phyloP scores from a whole-genome alignment of 768 basidiomycete species.

The Rhodotorula sphaerocarpa region DNA sequence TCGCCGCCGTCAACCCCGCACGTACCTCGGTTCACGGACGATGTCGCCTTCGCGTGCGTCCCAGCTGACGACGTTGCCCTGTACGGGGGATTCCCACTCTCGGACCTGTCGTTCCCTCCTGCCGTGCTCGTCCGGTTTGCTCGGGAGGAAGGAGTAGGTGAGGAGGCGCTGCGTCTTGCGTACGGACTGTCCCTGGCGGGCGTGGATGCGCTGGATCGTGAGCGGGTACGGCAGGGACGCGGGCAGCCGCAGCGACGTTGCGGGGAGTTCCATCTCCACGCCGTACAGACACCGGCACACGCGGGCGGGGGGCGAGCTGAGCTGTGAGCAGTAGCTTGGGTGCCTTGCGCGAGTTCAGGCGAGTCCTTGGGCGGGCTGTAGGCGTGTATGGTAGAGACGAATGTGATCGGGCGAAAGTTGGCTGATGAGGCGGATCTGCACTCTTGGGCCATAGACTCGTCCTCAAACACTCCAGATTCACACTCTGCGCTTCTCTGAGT shows the following conservation, averaged over 20 bases:
- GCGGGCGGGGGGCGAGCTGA: too few species aligned
- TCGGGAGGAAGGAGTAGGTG: conserved; percentile 55
- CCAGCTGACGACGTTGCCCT: conserved; percentile 70
- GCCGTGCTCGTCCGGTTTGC: conserved; percentile 26
- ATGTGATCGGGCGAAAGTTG: too few species aligned
- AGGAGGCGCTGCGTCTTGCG: conserved; percentile 68
- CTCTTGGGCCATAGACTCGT: too few species aligned
- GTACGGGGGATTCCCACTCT: conserved; percentile 80
- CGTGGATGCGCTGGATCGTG: conserved; percentile 64
- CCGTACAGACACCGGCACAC: too few species aligned
- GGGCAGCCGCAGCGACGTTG: conserved; percentile 67
- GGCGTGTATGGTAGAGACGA: too few species aligned
- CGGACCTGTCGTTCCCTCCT: conserved; percentile 62
- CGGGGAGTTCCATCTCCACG: conserved; percentile 7
- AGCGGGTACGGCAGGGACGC: conserved; percentile 76
- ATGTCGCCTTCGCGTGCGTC: conserved; percentile 46
- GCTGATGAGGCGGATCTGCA: neutral
- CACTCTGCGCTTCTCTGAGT: too few species aligned
- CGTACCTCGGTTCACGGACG: conserved; percentile 4
- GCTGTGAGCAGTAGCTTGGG: too few species aligned
- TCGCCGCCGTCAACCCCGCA: too few species aligned
- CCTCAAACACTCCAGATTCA: too few species aligned
- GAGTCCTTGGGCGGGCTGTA: too few species aligned
- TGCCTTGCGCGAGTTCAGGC: too few species aligned
- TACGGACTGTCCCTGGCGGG: conserved; percentile 48